phyloP scores from a whole-genome alignment of 169 alveolate genomes.

The Cryptosporidium meleagridis region DNA sequence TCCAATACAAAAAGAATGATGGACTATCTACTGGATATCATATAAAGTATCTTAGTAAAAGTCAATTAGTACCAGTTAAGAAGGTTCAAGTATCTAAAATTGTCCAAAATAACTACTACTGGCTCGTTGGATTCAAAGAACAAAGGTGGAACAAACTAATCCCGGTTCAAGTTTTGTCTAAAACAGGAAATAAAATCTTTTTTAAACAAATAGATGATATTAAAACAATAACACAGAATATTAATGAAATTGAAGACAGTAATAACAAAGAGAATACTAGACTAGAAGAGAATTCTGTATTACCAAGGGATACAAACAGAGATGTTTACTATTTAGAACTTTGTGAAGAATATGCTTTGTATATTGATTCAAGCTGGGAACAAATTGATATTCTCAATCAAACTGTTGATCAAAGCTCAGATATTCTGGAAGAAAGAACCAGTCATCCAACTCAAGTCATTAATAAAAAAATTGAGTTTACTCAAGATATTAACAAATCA shows the following conservation, averaged over 20 bases:
- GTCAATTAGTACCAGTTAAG: background rate
- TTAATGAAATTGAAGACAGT: background rate
- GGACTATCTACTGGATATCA: background rate
- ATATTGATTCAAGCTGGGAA: background rate
- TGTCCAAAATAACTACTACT: background rate
- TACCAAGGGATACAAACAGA: background rate
- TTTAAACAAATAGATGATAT: background rate
- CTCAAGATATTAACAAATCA: too few species aligned
- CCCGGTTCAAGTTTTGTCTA: too few species aligned
- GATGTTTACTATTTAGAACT: constrained; percentile 8
- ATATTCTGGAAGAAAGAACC: too few species aligned
- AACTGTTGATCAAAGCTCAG: background rate
- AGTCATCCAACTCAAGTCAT: too few species aligned
- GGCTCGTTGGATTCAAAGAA: background rate
- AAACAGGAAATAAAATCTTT: background rate
- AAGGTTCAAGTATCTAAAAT: background rate
- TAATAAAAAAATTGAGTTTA: too few species aligned
- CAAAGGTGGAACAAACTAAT: background rate
- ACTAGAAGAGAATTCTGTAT: background rate
- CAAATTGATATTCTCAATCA: background rate
- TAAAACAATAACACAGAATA: background rate
- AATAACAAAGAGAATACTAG: too few species aligned
- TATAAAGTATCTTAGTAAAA: background rate
- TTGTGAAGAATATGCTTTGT: background rate
- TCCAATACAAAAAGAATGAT: background rate